Conservation (phyloP, 106 monocot genomes). For the Amphibolis antarctica region DNA sequence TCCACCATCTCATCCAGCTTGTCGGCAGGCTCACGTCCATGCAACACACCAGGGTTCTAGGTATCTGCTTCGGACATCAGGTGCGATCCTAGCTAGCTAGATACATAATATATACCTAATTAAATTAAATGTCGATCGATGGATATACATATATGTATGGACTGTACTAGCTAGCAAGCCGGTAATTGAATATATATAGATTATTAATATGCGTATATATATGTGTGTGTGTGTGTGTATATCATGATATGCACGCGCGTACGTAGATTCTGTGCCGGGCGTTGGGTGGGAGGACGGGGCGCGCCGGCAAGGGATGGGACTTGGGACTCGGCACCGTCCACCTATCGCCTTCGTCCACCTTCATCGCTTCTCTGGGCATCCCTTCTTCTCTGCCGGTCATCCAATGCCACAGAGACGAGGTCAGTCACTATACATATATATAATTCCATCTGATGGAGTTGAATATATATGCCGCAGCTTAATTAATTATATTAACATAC, state of each 20-base stretch:
- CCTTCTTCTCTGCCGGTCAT: constrained; percentile 33
- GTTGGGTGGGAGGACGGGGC: constrained; percentile 22
- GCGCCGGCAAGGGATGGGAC: constrained; percentile 21
- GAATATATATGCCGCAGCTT: no score
- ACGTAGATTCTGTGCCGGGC: constrained; percentile 24
- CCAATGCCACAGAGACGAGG: constrained; percentile 79
- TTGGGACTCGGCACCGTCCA: no score
- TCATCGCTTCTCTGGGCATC: constrained; percentile 2
- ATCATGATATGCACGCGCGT: background rate
- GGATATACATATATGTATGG: background rate
- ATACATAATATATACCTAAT: no score
- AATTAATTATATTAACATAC: no score
- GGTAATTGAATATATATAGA: background rate
- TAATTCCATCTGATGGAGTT: no score
- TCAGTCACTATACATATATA: no score
- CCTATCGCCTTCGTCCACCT: no score
- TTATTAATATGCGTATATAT: background rate
- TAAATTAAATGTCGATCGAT: background rate
- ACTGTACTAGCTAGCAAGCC: background rate
- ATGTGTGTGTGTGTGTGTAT: no score
- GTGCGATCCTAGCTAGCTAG: constrained; percentile 17
- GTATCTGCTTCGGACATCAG: constrained; percentile 91
- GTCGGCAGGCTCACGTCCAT: constrained; percentile 37
- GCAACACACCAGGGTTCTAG: constrained; percentile 65
- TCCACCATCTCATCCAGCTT: constrained; percentile 44